Evolutionary conservation across 257 asterid genomes (phyloP).

Genomic region (Ocimum tenuiflorum): DNA sequence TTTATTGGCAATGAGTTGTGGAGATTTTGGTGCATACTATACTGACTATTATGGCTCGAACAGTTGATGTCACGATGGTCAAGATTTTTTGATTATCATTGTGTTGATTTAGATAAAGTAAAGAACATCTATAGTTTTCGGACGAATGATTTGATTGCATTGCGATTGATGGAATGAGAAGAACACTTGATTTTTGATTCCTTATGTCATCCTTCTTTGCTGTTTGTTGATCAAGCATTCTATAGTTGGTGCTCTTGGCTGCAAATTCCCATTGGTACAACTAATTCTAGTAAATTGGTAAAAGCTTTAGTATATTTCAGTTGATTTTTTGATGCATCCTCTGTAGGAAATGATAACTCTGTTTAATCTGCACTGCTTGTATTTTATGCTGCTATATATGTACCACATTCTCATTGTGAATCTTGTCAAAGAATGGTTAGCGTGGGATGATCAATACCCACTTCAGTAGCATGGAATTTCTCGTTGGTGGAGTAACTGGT

Average conservation of each 20-base stretch:
- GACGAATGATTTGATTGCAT: background rate
- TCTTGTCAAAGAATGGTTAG: no score
- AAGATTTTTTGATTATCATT: background rate
- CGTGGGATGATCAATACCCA: no score
- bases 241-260: background rate
- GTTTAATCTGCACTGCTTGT: no score
- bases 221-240: no score
- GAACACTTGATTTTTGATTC: background rate
- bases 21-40: background rate
- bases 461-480: no score
- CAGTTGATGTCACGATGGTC: background rate
- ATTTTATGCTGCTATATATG: background rate
- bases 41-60: constrained; percentile 10
- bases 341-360: no score
- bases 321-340: background rate
- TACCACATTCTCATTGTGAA: background rate
- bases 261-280: no score
- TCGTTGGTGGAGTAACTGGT: no score
- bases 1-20: background rate
- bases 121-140: background rate
- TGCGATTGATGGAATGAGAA: background rate
- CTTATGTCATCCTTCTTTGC: no score
- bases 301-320: no score
- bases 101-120: background rate
- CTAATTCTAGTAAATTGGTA: no score